Evolutionary conservation across 805 yeast genomes (phyloP), one percentile per base, ranked within the genome.

Genomic region (Metschnikowia amazonensis): DNA sequence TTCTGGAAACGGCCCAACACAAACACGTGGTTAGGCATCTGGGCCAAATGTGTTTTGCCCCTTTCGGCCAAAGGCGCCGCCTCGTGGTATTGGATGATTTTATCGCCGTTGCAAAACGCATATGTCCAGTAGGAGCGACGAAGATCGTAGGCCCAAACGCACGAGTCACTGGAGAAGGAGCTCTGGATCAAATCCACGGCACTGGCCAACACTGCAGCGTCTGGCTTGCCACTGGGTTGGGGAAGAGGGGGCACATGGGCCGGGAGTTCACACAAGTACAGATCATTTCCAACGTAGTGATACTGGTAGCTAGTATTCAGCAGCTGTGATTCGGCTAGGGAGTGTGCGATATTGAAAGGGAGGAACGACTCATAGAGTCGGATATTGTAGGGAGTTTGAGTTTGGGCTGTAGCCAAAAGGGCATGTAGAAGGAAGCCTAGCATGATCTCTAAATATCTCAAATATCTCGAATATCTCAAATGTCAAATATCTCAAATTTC

Each of bases 41-140:
- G 68, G 24, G 57, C 49, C 18, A 23, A 17, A 42, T 74, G 70
- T 13, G 57, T 49, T 20, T 55, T 62, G 0, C 64, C 60, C 16
- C 56, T 47, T 6, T 59, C 45, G 24, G 54, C 64, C 2, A 16
- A 18, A 13, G 50, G 18, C 4, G 48, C 49, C 18, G 60, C 61
- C 35, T 66, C 66, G 50, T 76, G 82, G 57, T 69, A 76, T 56
- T 80, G 86, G 11, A 69, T 63, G 31, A 80, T 58, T 36, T 70
- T 67, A 46, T 69, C 72, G 5, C 76, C 78, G 48, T 65, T 70
- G 55, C 84, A 79, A 43, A 70, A 72, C 3, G 69, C 74, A 51
- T 74, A 78, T 10, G 75, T 72, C 82, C 84, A 80, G 57, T 77
- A 80, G n/a, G 72, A 75, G 30, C 69, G 66, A 32, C 47, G 45